Conservation (phyloP, 805 yeast genomes). For the Lipomyces anomalus region DNA sequence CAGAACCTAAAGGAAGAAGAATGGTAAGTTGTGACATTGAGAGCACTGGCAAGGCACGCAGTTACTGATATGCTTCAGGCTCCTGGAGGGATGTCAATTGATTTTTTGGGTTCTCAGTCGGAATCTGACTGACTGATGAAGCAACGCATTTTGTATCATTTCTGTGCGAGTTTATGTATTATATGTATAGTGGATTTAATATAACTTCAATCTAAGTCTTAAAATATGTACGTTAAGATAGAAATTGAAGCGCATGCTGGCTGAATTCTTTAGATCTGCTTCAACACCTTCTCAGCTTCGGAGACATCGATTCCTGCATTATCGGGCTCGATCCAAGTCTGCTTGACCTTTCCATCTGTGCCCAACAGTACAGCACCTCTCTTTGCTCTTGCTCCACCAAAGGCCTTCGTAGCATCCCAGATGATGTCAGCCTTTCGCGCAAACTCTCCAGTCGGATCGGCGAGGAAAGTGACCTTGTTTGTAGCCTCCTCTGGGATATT, state of each 20-base stretch:
- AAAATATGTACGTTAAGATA: neutral
- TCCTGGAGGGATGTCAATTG: slow-evolving; percentile 15
- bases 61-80: slow-evolving; percentile 3
- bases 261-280: slow-evolving; percentile 25
- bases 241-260: no score
- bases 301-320: slow-evolving; percentile 56
- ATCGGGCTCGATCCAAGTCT: slow-evolving; percentile 75
- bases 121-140: slow-evolving; percentile 12
- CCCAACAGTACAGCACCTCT: slow-evolving; percentile 73
- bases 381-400: slow-evolving; percentile 70
- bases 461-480: slow-evolving; percentile 50
- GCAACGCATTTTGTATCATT: slow-evolving; percentile 1
- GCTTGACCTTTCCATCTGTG: slow-evolving; percentile 63
- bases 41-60: no score
- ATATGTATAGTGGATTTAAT: no score
- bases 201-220: no score
- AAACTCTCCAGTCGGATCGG: slow-evolving; percentile 77
- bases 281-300: slow-evolving; percentile 30
- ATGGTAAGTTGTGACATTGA: no score
- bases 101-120: slow-evolving; percentile 18
- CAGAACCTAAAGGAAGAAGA: slow-evolving; percentile 1
- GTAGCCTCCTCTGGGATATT: slow-evolving; percentile 25
- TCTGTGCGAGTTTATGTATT: no score
- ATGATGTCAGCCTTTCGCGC: slow-evolving; percentile 56
- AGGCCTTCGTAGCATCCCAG: slow-evolving; percentile 70